A percentile compares a stretch with the other conserved stretches of the same genome.
phyloP scores from a whole-genome alignment of 1,284 basidiomycete genomes.

The Sporisorium exsertum region DNA sequence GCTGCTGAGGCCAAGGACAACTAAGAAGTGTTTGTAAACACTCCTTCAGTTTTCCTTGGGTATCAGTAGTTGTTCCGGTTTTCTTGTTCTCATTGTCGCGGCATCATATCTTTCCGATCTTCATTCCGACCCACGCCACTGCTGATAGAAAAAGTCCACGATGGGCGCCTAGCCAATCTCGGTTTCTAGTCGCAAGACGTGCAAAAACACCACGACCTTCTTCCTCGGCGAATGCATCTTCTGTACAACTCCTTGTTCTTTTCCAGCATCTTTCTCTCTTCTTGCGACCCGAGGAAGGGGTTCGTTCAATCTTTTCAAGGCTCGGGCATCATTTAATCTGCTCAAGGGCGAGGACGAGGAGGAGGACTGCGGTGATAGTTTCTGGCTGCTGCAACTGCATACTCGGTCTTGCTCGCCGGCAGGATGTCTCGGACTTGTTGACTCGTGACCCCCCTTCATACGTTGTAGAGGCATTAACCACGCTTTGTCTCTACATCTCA shows the following conservation, averaged over 20 bases:
- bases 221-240: conserved; percentile 10
- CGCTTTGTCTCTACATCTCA: conserved; percentile 4
- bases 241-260: conserved; percentile 19
- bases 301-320: not conserved
- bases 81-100: conserved; percentile 19
- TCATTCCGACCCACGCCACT: not conserved
- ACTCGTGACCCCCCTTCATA: not conserved
- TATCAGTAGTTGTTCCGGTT: conserved; percentile 4
- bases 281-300: conserved; percentile 20
- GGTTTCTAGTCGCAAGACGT: not conserved
- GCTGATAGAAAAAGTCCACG: not conserved
- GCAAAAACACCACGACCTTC: conserved; percentile 5
- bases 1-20: conserved; percentile 52
- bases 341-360: conserved; percentile 4
- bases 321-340: conserved; percentile 1
- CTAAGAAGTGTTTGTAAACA: conserved; percentile 22
- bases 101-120: conserved; percentile 9
- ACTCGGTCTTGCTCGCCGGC: not conserved
- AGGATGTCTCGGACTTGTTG: not conserved
- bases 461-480: conserved; percentile 11
- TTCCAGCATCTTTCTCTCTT: conserved; percentile 24
- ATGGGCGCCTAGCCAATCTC: not conserved
- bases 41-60: not conserved
- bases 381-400: conserved; percentile 27
- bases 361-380: conserved; percentile 3